phyloP scores from a whole-genome alignment of 371 early-diverging fungal genomes.

The Zopfochytrium polystomum region DNA sequence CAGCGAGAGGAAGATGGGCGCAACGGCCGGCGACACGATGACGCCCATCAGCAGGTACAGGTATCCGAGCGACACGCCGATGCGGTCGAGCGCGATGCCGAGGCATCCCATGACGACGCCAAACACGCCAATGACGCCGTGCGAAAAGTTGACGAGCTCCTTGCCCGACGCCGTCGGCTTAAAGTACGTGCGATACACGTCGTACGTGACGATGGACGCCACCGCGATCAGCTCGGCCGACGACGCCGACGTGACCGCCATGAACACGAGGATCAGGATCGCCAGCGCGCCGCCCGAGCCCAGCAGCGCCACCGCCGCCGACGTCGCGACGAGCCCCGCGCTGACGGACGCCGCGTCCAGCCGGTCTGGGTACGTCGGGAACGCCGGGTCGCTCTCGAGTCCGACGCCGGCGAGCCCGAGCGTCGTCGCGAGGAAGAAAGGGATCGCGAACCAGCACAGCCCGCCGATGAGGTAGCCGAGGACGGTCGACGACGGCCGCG shows the following conservation, averaged over 20 bases:
- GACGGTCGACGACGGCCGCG: constrained; percentile 63
- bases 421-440: constrained; percentile 66
- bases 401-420: constrained; percentile 67
- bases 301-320: constrained; percentile 59
- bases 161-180: constrained; percentile 59
- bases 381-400: constrained; percentile 47
- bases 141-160: constrained; percentile 58
- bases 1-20: constrained; percentile 61
- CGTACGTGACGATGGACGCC: constrained; percentile 65
- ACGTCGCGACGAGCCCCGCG: constrained; percentile 64
- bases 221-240: constrained; percentile 72
- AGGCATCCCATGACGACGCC: constrained; percentile 66
- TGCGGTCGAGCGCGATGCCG: constrained; percentile 57
- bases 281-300: constrained; percentile 63
- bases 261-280: constrained; percentile 62
- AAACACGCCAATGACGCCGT: constrained; percentile 54
- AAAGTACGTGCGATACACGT: too few species aligned
- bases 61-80: constrained; percentile 65
- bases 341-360: constrained; percentile 51
- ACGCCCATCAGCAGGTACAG: constrained; percentile 60
- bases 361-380: constrained; percentile 48
- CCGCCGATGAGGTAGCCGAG: constrained; percentile 68
- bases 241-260: constrained; percentile 67
- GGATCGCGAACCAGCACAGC: constrained; percentile 69
- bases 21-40: constrained; percentile 60